Evolutionary conservation across 179 eudicot genomes (phyloP), one percentile per base, ranked within the genome.

Genomic region (Nepenthes alata): DNA sequence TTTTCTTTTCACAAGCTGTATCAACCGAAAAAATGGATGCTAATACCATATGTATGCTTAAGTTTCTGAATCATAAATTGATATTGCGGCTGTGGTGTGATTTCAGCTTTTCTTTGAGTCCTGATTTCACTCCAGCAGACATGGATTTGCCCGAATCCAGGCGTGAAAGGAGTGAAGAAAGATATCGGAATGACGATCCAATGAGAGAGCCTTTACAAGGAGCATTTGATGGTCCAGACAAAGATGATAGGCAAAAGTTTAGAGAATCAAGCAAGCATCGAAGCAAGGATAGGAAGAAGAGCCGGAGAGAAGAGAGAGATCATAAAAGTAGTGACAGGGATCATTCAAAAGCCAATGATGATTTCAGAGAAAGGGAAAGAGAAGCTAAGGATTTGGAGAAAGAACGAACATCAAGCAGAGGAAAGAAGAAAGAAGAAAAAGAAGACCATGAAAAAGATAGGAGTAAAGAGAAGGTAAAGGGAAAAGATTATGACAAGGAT

Each of bases 251-350:
- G 52, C 85, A 80, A 47, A 78, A 67, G 63, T 55, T 54, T 34
- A 77, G 75, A 63, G 88, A 84, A 34, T 59, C 66, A 6, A 69
- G 77, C 61, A 86, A 75, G 75, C 83, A 80, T 62, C 79, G 89
- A 16, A 84, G 80, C 70, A 88, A 83, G 71, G 96, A 91, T 48
- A 83, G 71, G 74, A 89, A 73, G 75, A 88, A 78, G 68, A 81
- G 85, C 59, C 77, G 77, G 36, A 80, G 83, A 74, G 98, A 93
- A 54, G 97, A 89, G 64, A 83, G 78, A 77, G 93, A 87, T 58
- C 77, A 71, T 53, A 87, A 76, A 65, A 80, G 80, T 68, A 77
- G 71, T 65, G 96, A 80, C 61, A 78, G 77, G 35, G 91, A 86
- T 57, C 66, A 78, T 53, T 79, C 77, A 0, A 90, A 83, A 75